These are phyloP conservation scores for Rubroshorea leprosula DNA, from an alignment of 345 rosid genomes.

Conservation along the genomic window DNA sequence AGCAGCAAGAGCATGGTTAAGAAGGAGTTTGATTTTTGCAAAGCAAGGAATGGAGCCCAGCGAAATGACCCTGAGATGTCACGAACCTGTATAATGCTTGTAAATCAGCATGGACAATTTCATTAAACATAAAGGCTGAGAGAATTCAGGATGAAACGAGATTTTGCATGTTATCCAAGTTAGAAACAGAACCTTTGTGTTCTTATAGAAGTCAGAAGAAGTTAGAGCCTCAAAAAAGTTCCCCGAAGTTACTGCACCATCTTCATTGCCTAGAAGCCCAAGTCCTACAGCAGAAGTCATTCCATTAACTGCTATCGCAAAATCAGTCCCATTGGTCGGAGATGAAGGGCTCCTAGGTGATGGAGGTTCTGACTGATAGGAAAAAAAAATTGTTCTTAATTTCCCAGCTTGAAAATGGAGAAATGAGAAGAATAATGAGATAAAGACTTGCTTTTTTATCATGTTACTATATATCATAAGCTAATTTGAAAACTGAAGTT, in stretches of 20 bases:
- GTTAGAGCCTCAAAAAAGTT: conserved; percentile 80
- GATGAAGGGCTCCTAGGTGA: conserved; percentile 69
- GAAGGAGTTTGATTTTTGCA: conserved; percentile 84
- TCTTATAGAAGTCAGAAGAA: conserved; percentile 70
- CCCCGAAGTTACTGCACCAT: conserved; percentile 72
- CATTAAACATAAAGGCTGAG: neutral
- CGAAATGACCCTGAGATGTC: conserved; percentile 96
- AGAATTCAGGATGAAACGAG: conserved; percentile 3
- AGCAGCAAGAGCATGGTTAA: conserved; percentile 90
- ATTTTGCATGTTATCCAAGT: neutral
- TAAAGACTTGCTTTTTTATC: neutral
- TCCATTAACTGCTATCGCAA: conserved; percentile 51
- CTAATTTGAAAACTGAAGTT: neutral
- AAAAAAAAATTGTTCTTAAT: neutral
- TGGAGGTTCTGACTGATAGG: conserved; percentile 72
- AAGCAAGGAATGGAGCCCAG: conserved; percentile 99
- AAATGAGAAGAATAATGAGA: neutral
- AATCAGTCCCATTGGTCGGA: conserved; percentile 29
- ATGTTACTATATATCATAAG: neutral
- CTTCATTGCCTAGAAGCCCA: conserved; percentile 53
- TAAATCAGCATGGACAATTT: neutral
- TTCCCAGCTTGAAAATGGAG: neutral
- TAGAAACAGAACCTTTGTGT: conserved; percentile 51
- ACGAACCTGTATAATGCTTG: conserved; percentile 50
- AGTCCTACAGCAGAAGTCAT: conserved; percentile 35